Base-by-base conservation (phyloP, 768 basidiomycete genomes). In the Rubroboletus pulcherrimus region DNA sequence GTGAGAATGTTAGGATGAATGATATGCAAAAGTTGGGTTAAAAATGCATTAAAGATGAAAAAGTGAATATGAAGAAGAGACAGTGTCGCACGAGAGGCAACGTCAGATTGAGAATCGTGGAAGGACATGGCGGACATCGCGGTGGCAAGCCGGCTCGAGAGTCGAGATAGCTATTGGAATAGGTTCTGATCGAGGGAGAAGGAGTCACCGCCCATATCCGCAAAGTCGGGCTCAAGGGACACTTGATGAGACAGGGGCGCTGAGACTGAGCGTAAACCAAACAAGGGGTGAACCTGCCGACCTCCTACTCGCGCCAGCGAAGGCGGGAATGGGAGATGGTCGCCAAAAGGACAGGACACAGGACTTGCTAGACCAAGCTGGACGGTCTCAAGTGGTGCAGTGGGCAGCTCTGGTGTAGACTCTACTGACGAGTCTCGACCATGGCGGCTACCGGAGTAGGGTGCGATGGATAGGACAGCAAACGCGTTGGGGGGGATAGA, bases 401-500 rank as follows among this genome's bases (percentile, higher is more conserved):
- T 68, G 11, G 67, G 43, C 5, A 76, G 53, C 63, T 83, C 82
- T 19, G 82, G 82, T 3, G 81, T 80, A n/a, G 85, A 85, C 60
- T 83, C 80, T 43, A 74, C 68, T 11, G 82, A 76, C 7, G 80
- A 78, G 59, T 79, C 74, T 24, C 73, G 75, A 42, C 68, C 64
- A 59, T 75, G 74, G 49, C 73, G 71, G 60, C 71, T 67, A 41
- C 75, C 73, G 34, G 81, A 81, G 59, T 75, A 71, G 30, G 84
- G 82, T 11, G 78, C 73, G 53, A 86, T 75, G 26, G 84, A 78
- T n/a, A 87, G 72, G 15, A 77, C 76, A 47, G 82, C 78, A 63
- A 84, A 80, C 68, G 77, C 69, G 63, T 71, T 64, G 53, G 78
- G 72, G 56, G 80, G 72, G 60, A 68, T 53, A 45, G 57, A 57